phyloP scores from a whole-genome alignment of 495 filamentous ascomycete species.

The Pyrenula massariospora region DNA sequence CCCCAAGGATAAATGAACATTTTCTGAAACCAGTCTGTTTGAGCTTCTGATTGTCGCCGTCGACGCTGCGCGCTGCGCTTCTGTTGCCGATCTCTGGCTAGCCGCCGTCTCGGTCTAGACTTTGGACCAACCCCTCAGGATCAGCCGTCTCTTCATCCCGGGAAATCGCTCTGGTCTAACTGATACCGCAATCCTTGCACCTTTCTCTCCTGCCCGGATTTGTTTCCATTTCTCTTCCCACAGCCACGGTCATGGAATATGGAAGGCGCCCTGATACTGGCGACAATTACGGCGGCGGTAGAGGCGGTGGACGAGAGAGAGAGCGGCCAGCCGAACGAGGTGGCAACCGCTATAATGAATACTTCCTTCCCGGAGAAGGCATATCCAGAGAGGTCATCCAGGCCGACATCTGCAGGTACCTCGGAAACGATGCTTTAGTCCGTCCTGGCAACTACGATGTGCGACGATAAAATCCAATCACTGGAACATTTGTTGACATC shows the following conservation, averaged over 20 bases:
- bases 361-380: constrained; percentile 79
- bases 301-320: not conserved
- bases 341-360: constrained; percentile 14
- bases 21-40: too few relatives aligned
- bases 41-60: not conserved
- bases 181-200: too few relatives aligned
- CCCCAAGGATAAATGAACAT: too few relatives aligned
- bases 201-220: not conserved
- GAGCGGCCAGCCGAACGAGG: not conserved
- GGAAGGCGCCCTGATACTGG: not conserved
- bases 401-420: constrained; percentile 87
- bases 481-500: not conserved
- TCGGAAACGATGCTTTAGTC: constrained; percentile 84
- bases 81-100: too few relatives aligned
- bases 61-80: not conserved
- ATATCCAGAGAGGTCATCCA: constrained; percentile 91
- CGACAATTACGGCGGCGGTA: not conserved
- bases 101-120: too few relatives aligned
- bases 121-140: too few relatives aligned
- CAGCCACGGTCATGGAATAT: not conserved
- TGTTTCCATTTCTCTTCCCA: not conserved
- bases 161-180: too few relatives aligned
- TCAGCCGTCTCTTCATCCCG: too few relatives aligned
- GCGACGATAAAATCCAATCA: constrained; percentile 20
- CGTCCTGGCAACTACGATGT: constrained; percentile 77